These are phyloP conservation scores for Fusarium coffeatum DNA, from an alignment of 2,329 filamentous ascomycete species.

Conservation along the genomic window DNA sequence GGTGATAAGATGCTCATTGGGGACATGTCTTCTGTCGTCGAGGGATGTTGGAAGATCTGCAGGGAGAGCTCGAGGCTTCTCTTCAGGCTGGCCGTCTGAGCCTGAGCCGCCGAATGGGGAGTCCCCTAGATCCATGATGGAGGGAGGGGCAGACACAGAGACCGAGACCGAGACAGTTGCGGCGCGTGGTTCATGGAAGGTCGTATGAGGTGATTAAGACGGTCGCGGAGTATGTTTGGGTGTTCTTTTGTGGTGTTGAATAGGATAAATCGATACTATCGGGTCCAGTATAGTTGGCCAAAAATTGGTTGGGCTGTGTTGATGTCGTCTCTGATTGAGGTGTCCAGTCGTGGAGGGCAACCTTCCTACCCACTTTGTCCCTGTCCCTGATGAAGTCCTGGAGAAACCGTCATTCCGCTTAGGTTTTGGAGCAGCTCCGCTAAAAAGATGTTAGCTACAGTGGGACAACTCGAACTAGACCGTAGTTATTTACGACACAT, in stretches of 20 bases:
- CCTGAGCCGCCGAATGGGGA: constrained; percentile 57
- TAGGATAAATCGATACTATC: not conserved
- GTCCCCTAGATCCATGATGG: constrained; percentile 70
- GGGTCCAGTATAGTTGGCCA: constrained; percentile 9
- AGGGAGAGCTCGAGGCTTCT: constrained; percentile 70
- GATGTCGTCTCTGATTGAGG: constrained; percentile 39
- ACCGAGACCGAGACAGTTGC: constrained; percentile 44
- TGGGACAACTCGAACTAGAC: not conserved
- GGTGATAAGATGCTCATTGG: constrained; percentile 69
- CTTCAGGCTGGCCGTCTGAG: constrained; percentile 53
- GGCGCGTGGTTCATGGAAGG: constrained; percentile 50
- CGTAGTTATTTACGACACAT: constrained; percentile 4
- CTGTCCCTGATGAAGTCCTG: constrained; percentile 35
- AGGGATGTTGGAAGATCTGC: constrained; percentile 90
- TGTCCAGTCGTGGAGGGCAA: constrained; percentile 39
- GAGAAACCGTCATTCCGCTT: constrained; percentile 45
- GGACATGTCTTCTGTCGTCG: constrained; percentile 82
- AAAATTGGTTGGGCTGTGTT: constrained; percentile 24
- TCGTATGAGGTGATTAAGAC: constrained; percentile 11
- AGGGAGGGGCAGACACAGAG: constrained; percentile 53
- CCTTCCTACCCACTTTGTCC: constrained; percentile 41
- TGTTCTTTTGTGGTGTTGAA: not conserved
- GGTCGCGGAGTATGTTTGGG: constrained; percentile 5
- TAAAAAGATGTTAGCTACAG: constrained; percentile 6
- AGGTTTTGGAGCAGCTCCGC: constrained; percentile 24